Evolutionary conservation across 78 protist species (phyloP), one percentile per base, ranked within the genome.

Genomic region (Dictyostelium intermedium): DNA sequence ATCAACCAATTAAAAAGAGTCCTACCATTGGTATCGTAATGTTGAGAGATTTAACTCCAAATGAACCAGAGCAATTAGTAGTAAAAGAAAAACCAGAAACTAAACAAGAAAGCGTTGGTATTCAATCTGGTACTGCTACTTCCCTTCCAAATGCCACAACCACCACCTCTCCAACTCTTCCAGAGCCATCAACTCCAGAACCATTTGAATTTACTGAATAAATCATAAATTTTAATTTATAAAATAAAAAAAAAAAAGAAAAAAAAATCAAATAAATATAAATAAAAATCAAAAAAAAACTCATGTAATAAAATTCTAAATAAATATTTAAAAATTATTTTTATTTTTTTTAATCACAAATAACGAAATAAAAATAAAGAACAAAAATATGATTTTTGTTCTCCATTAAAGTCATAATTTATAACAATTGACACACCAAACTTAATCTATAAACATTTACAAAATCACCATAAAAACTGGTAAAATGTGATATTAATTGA

Each of bases 181-280:
- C 83, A 35, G 96, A 94, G 56, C 96, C 96, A 37, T 43, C 76
- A 79, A 72, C 96, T 39, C 96, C 96, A 13, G 70, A 94, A 84
- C 96, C 96, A 84, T 94, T 94, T 82, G 95, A 91, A 82, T 91
- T 91, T 61, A 84, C 83, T 23, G 95, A 85, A 61, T 72, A 70
- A 70, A 63, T 25, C 11, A 50, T 50, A 61, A 66, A n/a, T 30
- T 11, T 69, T 25, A 4, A 63, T 63, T 60, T 23, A 60, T n/a
- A n/a, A 61, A 66, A 7, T 3, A 25, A 3, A 27, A 66, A 66
- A 27, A 1, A 25, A 66, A 3, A 66, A 66, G 11, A 27, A 27
- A 66, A 25, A 66, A 66, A 27, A n/a, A 27, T 23, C 27, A 60
- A 66, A 66, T 23, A 56, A 56, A 56, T 20, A 13, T 16, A 50